These are phyloP conservation scores for Penicillium pulvis DNA, from an alignment of 495 filamentous ascomycete genomes.

Conservation along the genomic window DNA sequence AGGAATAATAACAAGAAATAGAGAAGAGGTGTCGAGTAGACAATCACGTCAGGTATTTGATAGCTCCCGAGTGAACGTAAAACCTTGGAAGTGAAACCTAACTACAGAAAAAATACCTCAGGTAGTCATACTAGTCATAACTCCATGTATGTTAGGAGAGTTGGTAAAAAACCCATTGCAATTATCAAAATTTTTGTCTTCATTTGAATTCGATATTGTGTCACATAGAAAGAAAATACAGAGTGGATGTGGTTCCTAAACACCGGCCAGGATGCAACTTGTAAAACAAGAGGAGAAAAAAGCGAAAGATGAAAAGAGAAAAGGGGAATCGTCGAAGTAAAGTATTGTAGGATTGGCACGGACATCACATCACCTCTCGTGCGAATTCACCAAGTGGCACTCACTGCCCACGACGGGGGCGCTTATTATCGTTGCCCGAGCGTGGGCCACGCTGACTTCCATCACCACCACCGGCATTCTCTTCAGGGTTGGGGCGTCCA, in stretches of 20 bases:
- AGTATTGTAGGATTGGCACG: conserved; percentile 6
- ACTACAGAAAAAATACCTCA: too few species aligned
- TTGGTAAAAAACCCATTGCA: neutral
- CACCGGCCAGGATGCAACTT: conserved; percentile 26
- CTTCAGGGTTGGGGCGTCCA: conserved; percentile 38
- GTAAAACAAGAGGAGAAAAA: conserved; percentile 21
- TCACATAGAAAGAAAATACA: conserved; percentile 16
- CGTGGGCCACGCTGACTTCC: conserved; percentile 38
- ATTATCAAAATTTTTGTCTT: neutral
- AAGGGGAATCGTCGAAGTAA: conserved; percentile 16
- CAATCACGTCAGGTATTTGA: too few species aligned
- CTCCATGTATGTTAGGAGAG: too few species aligned
- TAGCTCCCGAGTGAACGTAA: too few species aligned
- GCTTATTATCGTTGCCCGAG: conserved; percentile 47
- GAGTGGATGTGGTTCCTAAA: conserved; percentile 21
- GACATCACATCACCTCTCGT: neutral
- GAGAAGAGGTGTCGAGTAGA: too few species aligned
- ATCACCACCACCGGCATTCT: conserved; percentile 33
- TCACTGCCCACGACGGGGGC: conserved; percentile 46
- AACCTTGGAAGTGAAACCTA: too few species aligned
- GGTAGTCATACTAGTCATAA: too few species aligned
- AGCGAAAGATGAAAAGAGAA: conserved; percentile 12
- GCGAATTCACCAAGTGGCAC: neutral
- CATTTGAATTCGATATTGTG: conserved; percentile 7
- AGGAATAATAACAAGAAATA: too few species aligned